These are phyloP conservation scores for Aspergillus sojae DNA, from an alignment of 2,329 filamentous ascomycete species.

Conservation along the genomic window DNA sequence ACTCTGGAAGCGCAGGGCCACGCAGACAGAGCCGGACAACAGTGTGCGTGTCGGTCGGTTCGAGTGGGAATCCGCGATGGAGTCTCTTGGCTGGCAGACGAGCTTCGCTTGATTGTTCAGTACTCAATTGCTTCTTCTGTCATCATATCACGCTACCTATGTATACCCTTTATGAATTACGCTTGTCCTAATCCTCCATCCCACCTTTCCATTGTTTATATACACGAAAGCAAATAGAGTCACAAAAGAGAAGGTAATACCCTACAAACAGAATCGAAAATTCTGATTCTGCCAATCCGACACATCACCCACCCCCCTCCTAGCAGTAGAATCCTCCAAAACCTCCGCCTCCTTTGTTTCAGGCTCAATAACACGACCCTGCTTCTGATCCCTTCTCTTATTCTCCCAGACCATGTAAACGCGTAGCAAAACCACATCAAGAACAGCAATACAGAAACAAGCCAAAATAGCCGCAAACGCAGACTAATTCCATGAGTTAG, in stretches of 20 bases:
- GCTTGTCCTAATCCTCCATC: background rate
- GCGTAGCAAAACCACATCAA: constrained; percentile 3
- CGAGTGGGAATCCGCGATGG: background rate
- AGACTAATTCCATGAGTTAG: background rate
- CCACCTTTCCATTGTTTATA: too few species aligned
- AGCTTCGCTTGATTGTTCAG: background rate
- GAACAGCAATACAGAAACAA: constrained; percentile 9
- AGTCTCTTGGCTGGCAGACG: background rate
- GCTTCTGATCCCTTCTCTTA: constrained; percentile 7
- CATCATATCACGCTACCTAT: background rate
- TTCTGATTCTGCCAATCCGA: constrained; percentile 13
- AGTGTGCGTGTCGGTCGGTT: background rate
- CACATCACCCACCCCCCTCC: constrained; percentile 1
- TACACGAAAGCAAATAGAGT: too few species aligned
- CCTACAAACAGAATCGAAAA: constrained; percentile 14
- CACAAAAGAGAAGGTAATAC: too few species aligned
- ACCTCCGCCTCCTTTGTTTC: background rate
- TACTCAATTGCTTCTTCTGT: background rate
- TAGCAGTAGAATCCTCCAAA: background rate
- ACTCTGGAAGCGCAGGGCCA: background rate
- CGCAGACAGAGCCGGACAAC: background rate
- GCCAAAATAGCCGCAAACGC: constrained; percentile 10
- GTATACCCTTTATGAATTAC: background rate
- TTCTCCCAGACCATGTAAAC: constrained; percentile 10
- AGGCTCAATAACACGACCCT: constrained; percentile 11